Percentiles rank a stretch among this genome's conserved stretches.
These are phyloP conservation scores for Asclepias syriaca DNA, from an alignment of 257 asterid genomes.

Conservation along the genomic window DNA sequence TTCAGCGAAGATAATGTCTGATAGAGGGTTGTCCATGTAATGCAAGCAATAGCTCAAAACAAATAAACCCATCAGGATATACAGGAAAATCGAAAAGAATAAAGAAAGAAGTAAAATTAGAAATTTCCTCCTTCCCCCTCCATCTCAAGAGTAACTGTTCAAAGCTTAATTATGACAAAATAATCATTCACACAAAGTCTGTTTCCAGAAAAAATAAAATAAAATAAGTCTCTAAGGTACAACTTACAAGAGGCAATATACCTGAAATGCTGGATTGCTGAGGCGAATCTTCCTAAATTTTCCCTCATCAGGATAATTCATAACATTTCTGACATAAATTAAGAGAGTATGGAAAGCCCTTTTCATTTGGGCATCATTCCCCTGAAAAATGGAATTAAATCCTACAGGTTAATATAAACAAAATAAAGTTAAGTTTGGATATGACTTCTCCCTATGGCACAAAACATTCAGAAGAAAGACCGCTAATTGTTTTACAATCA, in stretches of 20 bases:
- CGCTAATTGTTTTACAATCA: neutral
- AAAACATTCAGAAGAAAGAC: neutral
- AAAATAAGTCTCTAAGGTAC: neutral
- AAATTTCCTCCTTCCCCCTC: neutral
- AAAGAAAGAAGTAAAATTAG: neutral
- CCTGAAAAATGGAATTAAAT: slow-evolving; percentile 29
- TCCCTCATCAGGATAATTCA: slow-evolving; percentile 46
- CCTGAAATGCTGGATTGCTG: slow-evolving; percentile 71
- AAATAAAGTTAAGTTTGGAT: neutral
- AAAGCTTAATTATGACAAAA: neutral
- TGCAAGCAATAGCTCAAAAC: neutral
- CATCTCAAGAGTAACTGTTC: neutral
- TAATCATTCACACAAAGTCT: neutral
- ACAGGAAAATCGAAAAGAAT: too few relatives aligned
- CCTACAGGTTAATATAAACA: neutral
- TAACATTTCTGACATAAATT: slow-evolving; percentile 51
- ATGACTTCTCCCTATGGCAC: neutral
- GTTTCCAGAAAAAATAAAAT: neutral
- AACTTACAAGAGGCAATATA: slow-evolving; percentile 11
- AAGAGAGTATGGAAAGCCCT: slow-evolving; percentile 56
- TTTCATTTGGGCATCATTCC: slow-evolving; percentile 28
- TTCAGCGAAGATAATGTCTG: neutral
- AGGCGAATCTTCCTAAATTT: slow-evolving; percentile 77
- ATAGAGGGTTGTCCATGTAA: too few relatives aligned
- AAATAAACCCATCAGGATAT: neutral